phyloP scores from a whole-genome alignment of 2,329 filamentous ascomycete genomes.

The Cadophora luteo-olivacea region DNA sequence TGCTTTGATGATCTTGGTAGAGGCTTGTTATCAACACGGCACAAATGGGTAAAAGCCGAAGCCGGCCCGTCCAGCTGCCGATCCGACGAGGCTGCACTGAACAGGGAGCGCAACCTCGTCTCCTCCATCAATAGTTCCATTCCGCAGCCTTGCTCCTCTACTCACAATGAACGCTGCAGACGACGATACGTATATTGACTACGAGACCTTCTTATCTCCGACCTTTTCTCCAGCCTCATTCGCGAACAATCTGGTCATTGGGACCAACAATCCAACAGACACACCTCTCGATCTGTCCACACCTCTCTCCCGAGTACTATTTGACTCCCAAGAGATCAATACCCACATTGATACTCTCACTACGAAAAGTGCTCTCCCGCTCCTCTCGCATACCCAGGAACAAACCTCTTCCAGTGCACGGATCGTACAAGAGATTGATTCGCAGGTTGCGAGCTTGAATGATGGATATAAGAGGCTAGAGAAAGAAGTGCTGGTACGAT shows the following conservation, averaged over 20 bases:
- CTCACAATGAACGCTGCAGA: slow-evolving; percentile 44
- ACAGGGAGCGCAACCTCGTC: background rate
- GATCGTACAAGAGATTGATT: slow-evolving; percentile 78
- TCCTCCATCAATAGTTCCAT: slow-evolving; percentile 6
- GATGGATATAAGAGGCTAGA: slow-evolving; percentile 86
- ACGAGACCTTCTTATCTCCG: slow-evolving; percentile 86
- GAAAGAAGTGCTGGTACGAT: slow-evolving; percentile 83
- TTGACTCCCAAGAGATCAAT: slow-evolving; percentile 96
- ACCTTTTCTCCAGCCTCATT: slow-evolving; percentile 82
- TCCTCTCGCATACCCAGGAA: slow-evolving; percentile 78
- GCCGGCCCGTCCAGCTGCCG: background rate
- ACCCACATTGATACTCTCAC: slow-evolving; percentile 92
- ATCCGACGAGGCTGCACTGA: background rate
- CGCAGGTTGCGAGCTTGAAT: slow-evolving; percentile 80
- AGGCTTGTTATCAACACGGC: background rate
- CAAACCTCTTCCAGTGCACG: slow-evolving; percentile 75
- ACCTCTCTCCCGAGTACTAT: slow-evolving; percentile 89
- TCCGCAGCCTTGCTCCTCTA: slow-evolving; percentile 1
- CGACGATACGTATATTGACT: slow-evolving; percentile 90
- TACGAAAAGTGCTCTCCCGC: slow-evolving; percentile 79
- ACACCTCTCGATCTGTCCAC: slow-evolving; percentile 91
- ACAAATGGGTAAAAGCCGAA: background rate
- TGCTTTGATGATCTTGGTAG: background rate
- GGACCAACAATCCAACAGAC: slow-evolving; percentile 92
- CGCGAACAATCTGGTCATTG: slow-evolving; percentile 85